Percentiles rank a stretch among this genome's conserved stretches.
Conservation (phyloP, 2,329 filamentous ascomycete species). For the Zasmidium cellare region DNA sequence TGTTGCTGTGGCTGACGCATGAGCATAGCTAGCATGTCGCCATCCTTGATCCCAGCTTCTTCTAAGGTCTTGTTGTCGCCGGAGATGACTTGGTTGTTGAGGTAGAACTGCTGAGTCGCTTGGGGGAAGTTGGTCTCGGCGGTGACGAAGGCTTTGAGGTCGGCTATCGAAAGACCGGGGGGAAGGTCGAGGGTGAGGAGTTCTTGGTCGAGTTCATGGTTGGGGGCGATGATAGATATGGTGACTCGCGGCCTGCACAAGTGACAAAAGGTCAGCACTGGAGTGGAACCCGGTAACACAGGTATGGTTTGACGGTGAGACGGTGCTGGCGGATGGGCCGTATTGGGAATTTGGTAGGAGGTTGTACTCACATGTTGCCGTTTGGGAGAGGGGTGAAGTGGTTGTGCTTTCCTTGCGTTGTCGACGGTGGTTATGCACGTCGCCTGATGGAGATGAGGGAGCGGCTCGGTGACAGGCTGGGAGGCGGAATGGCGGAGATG, state of each 20-base stretch:
- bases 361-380: constrained; percentile 30
- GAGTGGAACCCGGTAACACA: constrained; percentile 16
- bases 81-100: constrained; percentile 79
- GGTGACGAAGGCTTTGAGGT: constrained; percentile 84
- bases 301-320: constrained; percentile 32
- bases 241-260: constrained; percentile 73
- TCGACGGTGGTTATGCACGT: constrained; percentile 17
- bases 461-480: constrained; percentile 6
- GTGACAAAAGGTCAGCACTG: constrained; percentile 22
- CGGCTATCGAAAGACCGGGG: constrained; percentile 76
- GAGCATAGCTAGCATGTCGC: constrained; percentile 89
- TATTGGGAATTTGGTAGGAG: not conserved
- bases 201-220: constrained; percentile 66
- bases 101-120: constrained; percentile 78
- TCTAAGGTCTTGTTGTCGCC: constrained; percentile 80
- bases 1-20: constrained; percentile 56
- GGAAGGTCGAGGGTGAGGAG: constrained; percentile 81
- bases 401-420: constrained; percentile 20
- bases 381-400: constrained; percentile 3
- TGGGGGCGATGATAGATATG: constrained; percentile 76
- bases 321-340: constrained; percentile 8
- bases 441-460: constrained; percentile 14
- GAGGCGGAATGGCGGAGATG: constrained; percentile 17
- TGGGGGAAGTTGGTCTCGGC: constrained; percentile 76
- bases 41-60: constrained; percentile 76